Evolutionary conservation across 768 basidiomycete species (phyloP), one percentile per base, ranked within the genome.

Genomic region (Baorangia bicolor): DNA sequence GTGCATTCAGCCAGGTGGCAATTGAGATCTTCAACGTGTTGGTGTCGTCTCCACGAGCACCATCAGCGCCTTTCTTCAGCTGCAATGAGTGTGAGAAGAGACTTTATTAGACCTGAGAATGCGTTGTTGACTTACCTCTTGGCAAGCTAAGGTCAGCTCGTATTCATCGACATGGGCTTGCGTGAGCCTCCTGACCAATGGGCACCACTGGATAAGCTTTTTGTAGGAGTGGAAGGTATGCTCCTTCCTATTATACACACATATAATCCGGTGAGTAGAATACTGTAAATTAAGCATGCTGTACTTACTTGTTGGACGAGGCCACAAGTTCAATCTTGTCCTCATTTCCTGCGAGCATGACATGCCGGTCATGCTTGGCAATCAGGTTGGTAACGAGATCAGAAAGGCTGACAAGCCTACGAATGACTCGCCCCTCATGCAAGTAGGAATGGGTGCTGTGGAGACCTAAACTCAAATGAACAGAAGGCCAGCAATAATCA

Each of bases 1-100:
- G 42, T 14, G 41, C 33, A 2, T 55, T 62, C 8, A 66, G 14
- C 64, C 63, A 66, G 1, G 9, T 23, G 3, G 30, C 51, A 0
- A 62, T 40, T 0, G 16, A 8, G 0, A 3, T 4, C 47, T 66
- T 66, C 52, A 66, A 14, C 0, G 0, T 41, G 8, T 39, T 38
- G 1, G 53, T 33, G 7, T 66, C 63, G 6, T 66, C 63, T 2
- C 58, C 56, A 1, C 33, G 33, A 2, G 63, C n/a, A n/a, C n/a
- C n/a, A n/a, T n/a, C n/a, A n/a, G n/a, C n/a, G n/a, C n/a, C n/a
- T n/a, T n/a, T n/a, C 21, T 55, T 46, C n/a, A 64, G 27, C 63
- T 66, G 37, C n/a, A 31, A 34, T 3, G 39, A 18, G 41, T n/a
- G 31, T 16, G 14, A 38, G 37, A 18, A 11, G n/a, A n/a, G n/a